A percentile compares a stretch with the other conserved stretches of the same genome.
phyloP scores from a whole-genome alignment of 2,329 filamentous ascomycete species.

The Scleromitrula shiraiana region DNA sequence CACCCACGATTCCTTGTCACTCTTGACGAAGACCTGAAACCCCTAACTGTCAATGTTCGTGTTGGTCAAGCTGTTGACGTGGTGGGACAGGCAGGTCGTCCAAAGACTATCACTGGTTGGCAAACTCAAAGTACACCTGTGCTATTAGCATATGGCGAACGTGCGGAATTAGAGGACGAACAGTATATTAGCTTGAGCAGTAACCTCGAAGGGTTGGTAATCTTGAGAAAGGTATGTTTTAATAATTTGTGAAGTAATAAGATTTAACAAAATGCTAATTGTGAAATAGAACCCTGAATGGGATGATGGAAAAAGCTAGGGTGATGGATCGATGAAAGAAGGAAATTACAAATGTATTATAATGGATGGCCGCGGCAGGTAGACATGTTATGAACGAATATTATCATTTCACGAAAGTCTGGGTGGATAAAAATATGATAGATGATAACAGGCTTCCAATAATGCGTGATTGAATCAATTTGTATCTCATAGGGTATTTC shows the following conservation, averaged over 20 bases:
- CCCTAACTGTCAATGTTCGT: conserved; percentile 88
- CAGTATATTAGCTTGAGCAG: conserved; percentile 89
- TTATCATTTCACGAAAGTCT: conserved; percentile 10
- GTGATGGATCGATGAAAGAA: conserved; percentile 10
- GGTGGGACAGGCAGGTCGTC: conserved; percentile 90
- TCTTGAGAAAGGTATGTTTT: conserved; percentile 79
- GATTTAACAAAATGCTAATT: conserved; percentile 8
- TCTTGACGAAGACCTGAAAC: conserved; percentile 88
- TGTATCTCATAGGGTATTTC: too few species aligned
- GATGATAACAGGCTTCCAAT: conserved; percentile 17
- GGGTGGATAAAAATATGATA: conserved; percentile 23
- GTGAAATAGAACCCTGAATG: conserved; percentile 45
- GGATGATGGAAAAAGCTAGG: conserved; percentile 39
- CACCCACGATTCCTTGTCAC: conserved; percentile 94
- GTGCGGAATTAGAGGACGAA: conserved; percentile 95
- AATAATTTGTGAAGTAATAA: not conserved
- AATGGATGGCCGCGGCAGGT: conserved; percentile 14
- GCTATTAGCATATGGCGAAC: conserved; percentile 84
- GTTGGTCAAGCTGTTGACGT: conserved; percentile 98
- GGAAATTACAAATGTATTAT: conserved; percentile 30
- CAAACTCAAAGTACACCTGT: conserved; percentile 99
- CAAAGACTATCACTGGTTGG: conserved; percentile 99
- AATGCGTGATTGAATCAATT: not conserved
- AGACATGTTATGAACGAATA: conserved; percentile 18
- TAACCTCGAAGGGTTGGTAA: conserved; percentile 89